phyloP scores from a whole-genome alignment of 805 yeast genomes.

The Wickerhamiella azymoides region DNA sequence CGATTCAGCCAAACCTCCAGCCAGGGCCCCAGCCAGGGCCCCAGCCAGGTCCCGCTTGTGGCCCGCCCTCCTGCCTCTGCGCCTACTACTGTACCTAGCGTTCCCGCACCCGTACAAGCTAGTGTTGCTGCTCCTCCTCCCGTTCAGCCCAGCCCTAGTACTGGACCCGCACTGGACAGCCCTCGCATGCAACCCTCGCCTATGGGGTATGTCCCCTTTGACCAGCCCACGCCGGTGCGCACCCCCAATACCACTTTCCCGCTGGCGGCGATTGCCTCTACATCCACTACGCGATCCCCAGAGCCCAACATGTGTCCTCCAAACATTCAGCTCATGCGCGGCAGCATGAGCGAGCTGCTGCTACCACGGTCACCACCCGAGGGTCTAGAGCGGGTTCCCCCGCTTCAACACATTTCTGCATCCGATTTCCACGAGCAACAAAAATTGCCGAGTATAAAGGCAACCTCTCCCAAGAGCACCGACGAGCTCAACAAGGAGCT shows the following conservation, averaged over 20 bases:
- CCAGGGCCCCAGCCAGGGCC: neutral
- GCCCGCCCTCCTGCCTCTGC: too few relatives aligned
- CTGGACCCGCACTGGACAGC: neutral
- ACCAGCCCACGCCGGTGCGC: constrained; percentile 9
- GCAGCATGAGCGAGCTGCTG: constrained; percentile 21
- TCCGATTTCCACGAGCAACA: constrained; percentile 13
- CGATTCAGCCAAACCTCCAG: neutral
- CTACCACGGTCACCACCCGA: constrained; percentile 19
- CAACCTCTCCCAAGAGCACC: neutral
- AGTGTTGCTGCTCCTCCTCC: neutral
- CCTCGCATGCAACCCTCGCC: neutral
- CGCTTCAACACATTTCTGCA: constrained; percentile 17
- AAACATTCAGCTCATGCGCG: constrained; percentile 15
- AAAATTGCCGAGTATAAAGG: constrained; percentile 4
- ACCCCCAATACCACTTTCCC: constrained; percentile 2
- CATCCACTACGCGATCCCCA: neutral
- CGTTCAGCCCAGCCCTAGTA: neutral
- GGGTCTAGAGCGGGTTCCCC: constrained; percentile 19
- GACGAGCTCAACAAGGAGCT: constrained; percentile 30
- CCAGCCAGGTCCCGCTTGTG: neutral
- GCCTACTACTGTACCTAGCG: neutral
- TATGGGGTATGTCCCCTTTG: neutral
- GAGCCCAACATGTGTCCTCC: constrained; percentile 9
- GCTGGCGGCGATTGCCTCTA: neutral
- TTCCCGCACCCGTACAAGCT: neutral